These are phyloP conservation scores for Paraphaeosphaeria sporulosa DNA, from an alignment of 2,329 filamentous ascomycete genomes.

Conservation along the genomic window DNA sequence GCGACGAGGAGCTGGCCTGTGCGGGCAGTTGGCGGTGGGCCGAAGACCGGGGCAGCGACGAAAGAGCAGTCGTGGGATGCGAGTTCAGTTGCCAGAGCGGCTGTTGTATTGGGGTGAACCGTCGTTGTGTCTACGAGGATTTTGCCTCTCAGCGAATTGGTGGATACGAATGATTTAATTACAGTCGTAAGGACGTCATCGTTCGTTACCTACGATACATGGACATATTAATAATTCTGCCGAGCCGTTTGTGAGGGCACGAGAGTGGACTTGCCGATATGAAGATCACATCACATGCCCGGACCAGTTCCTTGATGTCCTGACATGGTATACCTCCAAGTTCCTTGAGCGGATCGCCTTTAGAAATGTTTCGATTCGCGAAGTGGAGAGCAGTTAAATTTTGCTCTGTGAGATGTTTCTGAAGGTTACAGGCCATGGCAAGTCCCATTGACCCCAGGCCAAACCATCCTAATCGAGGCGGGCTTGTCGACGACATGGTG, in stretches of 20 bases:
- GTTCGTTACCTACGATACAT: slow-evolving; percentile 44
- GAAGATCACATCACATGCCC: slow-evolving; percentile 35
- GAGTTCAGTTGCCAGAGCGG: slow-evolving; percentile 38
- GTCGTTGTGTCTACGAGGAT: slow-evolving; percentile 60
- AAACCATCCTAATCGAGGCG: slow-evolving; percentile 29
- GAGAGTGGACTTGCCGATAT: slow-evolving; percentile 40
- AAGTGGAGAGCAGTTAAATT: slow-evolving; percentile 45
- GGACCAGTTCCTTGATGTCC: slow-evolving; percentile 26
- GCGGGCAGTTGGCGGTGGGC: slow-evolving; percentile 58
- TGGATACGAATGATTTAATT: slow-evolving; percentile 30
- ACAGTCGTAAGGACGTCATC: slow-evolving; percentile 51
- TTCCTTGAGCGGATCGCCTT: slow-evolving; percentile 47
- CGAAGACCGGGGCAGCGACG: slow-evolving; percentile 59
- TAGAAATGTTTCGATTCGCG: slow-evolving; percentile 58
- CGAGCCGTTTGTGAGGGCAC: neutral
- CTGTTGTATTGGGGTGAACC: slow-evolving; percentile 56
- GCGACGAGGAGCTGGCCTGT: slow-evolving; percentile 58
- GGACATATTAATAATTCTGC: neutral
- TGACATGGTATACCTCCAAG: slow-evolving; percentile 28
- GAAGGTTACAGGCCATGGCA: slow-evolving; percentile 60
- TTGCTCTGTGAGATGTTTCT: slow-evolving; percentile 48
- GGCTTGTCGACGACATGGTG: slow-evolving; percentile 17
- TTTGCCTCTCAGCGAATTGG: slow-evolving; percentile 46
- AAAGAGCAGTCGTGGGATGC: slow-evolving; percentile 42
- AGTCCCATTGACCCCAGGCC: slow-evolving; percentile 63